Base-by-base conservation (phyloP, 768 basidiomycete genomes). In the Termitomyces sp. region DNA sequence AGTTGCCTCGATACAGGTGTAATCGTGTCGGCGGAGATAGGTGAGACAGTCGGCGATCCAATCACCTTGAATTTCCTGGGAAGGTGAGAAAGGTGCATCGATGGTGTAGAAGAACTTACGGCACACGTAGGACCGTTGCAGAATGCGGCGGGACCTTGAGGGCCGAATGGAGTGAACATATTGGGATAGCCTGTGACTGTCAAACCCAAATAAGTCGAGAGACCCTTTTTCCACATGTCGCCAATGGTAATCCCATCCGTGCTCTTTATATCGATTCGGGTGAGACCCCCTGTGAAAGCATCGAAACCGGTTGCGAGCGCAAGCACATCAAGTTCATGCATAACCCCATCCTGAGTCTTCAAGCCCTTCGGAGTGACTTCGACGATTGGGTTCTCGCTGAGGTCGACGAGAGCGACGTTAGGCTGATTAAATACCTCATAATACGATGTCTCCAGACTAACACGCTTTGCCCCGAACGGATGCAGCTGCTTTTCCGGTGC, bases 141-240 rank as follows among this genome's bases (percentile, higher is more conserved):
- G 35, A 65, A 63, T 2, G 64, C 65, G 7, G 65, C 65, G 2
- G 66, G 65, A 12, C 56, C 64, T 8, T 68, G 66, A 22, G 65
- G 64, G 2, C 65, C 66, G 50, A 64, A 65, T 17, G 57, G 53
- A 51, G 60, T 65, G 54, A 66, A 68, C 64, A 68, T 63, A 44
- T 68, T 68, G 0, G 65, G 66, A 47, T 56, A 68, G 22, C 58
- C 53, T 8, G 61, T 47, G 4, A 45, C 53, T 12, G 59, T 55
- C 60, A 66, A 30, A n/a, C 66, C 66, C 11, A 68, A 55, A 44
- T 66, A 59, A 5, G 64, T 68, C 2, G 59, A 55, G 11, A 65
- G 47, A 1, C 60, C 60, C 24, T 58, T 59, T 14, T 37, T 37
- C 66, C 66, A 68, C 47, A 61, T 66, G 22, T 68, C 65, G 11